Evolutionary conservation across 306 rosid genomes (phyloP).

Genomic region (Corylus americana): DNA sequence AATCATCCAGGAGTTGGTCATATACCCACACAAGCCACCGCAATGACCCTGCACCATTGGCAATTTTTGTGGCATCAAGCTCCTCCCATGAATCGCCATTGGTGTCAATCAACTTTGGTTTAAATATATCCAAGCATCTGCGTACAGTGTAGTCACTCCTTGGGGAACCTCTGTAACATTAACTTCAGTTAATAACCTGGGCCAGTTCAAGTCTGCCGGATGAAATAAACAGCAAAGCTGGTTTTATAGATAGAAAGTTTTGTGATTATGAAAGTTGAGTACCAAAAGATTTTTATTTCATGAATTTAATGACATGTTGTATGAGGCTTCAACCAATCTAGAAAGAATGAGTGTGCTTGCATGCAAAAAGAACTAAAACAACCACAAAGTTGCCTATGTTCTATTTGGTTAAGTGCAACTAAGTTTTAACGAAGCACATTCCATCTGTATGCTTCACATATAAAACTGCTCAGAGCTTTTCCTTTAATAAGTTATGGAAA

Average conservation of each 20-base stretch:
- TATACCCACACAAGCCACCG: conserved; percentile 95
- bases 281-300: not conserved
- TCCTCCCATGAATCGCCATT: conserved; percentile 97
- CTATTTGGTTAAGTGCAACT: not conserved
- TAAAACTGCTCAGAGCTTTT: not conserved
- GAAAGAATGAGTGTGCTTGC: not conserved
- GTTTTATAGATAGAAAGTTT: not conserved
- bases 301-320: not conserved
- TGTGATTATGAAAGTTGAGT: not conserved
- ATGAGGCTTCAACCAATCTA: not conserved
- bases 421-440: not conserved
- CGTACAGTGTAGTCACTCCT: conserved; percentile 74
- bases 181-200: conserved; percentile 63
- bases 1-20: not conserved
- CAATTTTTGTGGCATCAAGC: conserved; percentile 64
- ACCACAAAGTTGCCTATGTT: not conserved
- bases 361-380: not conserved
- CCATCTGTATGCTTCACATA: not conserved
- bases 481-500: not conserved
- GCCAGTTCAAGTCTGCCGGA: not conserved
- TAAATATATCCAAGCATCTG: conserved; percentile 75
- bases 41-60: conserved; percentile 65
- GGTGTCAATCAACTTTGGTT: conserved; percentile 67
- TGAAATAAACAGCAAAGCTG: not conserved
- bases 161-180: conserved; percentile 89